These are phyloP conservation scores for Sclerotiophoma versabilis DNA, from an alignment of 2,329 filamentous ascomycete genomes.

Conservation along the genomic window DNA sequence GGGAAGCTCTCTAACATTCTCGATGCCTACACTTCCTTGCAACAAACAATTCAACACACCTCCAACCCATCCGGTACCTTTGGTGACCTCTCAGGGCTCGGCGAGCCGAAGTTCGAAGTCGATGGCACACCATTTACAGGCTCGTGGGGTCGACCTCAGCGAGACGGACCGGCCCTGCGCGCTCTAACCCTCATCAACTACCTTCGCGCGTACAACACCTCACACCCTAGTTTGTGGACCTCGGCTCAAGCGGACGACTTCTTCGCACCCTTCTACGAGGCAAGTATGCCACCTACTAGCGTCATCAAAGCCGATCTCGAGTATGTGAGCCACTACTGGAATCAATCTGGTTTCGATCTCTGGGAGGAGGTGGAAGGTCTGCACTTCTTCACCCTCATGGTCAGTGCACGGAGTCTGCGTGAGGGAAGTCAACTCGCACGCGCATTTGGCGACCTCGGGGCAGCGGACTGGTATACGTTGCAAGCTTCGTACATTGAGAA, in stretches of 20 bases:
- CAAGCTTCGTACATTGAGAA: conserved; percentile 47
- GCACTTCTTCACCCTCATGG: conserved; percentile 52
- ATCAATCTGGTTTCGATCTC: conserved; percentile 52
- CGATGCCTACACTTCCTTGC: conserved; percentile 43
- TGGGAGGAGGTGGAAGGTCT: conserved; percentile 56
- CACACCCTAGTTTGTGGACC: conserved; percentile 48
- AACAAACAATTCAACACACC: conserved; percentile 49
- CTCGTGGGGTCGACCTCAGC: conserved; percentile 54
- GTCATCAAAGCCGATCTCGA: conserved; percentile 56
- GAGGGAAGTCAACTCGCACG: conserved; percentile 46
- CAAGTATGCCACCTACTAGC: conserved; percentile 45
- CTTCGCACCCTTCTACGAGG: conserved; percentile 48
- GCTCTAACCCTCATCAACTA: conserved; percentile 53
- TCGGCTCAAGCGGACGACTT: conserved; percentile 34
- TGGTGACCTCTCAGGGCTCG: conserved; percentile 47
- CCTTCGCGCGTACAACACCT: conserved; percentile 50
- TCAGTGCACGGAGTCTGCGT: conserved; percentile 46
- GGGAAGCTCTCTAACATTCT: conserved; percentile 40
- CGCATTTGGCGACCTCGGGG: conserved; percentile 46
- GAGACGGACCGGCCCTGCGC: conserved; percentile 54
- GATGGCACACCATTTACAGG: conserved; percentile 47
- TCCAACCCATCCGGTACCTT: conserved; percentile 49
- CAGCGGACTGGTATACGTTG: conserved; percentile 48
- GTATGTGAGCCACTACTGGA: conserved; percentile 54
- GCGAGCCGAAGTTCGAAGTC: conserved; percentile 54